These are phyloP conservation scores for Casuarina equisetifolia DNA, from an alignment of 306 rosid species.

Conservation along the genomic window DNA sequence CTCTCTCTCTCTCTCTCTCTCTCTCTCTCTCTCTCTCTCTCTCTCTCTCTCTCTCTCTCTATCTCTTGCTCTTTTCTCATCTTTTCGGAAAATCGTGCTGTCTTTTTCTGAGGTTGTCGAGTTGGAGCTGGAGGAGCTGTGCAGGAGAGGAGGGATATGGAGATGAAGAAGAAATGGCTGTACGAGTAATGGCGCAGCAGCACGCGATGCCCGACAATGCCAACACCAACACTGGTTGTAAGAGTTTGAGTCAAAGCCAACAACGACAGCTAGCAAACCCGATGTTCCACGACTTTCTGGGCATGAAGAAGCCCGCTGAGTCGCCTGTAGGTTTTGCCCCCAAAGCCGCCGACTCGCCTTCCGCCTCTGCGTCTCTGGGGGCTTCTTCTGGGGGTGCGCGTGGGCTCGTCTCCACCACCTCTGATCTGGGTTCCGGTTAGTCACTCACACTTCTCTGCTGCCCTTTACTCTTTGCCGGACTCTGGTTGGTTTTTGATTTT, in stretches of 20 bases:
- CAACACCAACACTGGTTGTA: constrained; percentile 33
- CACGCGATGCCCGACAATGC: constrained; percentile 45
- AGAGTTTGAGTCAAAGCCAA: constrained; percentile 22
- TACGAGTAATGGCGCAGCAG: constrained; percentile 63
- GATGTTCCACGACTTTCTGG: constrained; percentile 81
- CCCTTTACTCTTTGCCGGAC: background rate
- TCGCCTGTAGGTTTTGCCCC: constrained; percentile 33
- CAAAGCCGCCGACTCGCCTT: constrained; percentile 47
- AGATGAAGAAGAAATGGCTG: constrained; percentile 41
- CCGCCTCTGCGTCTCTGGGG: constrained; percentile 51
- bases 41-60: background rate
- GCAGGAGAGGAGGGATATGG: constrained; percentile 36
- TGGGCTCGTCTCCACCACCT: constrained; percentile 70
- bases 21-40: background rate
- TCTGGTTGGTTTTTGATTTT: constrained; percentile 3
- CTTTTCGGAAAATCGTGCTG: constrained; percentile 50
- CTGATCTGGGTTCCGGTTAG: constrained; percentile 84
- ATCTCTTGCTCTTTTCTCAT: background rate
- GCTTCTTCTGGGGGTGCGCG: constrained; percentile 64
- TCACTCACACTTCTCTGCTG: constrained; percentile 18
- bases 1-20: background rate
- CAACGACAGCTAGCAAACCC: constrained; percentile 42
- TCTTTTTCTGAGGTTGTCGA: constrained; percentile 15
- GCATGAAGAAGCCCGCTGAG: constrained; percentile 55
- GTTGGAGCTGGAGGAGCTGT: background rate